Evolutionary conservation across 2,329 filamentous ascomycete species (phyloP).

Genomic region (Coniella lustricola): DNA sequence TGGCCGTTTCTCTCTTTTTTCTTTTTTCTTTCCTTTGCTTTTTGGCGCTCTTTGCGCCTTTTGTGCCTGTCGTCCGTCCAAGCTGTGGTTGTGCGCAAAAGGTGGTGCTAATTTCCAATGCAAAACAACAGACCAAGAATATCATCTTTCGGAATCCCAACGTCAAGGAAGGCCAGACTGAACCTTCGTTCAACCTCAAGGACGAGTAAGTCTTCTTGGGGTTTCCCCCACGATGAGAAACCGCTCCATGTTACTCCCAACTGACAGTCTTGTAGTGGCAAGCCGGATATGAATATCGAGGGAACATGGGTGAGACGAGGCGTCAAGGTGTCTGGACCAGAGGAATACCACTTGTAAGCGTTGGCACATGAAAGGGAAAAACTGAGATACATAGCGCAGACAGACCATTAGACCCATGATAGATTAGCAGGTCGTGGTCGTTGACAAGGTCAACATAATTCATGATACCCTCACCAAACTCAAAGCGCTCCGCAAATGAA

Average conservation of each 20-base stretch:
- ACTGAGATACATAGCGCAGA: not conserved
- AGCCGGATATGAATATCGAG: conserved; percentile 26
- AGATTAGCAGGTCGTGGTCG: too few relatives aligned
- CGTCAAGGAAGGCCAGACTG: conserved; percentile 20
- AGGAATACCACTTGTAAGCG: conserved; percentile 25
- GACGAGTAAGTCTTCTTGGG: conserved; percentile 29
- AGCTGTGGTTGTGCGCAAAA: too few relatives aligned
- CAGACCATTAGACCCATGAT: too few relatives aligned
- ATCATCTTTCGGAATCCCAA: conserved; percentile 27
- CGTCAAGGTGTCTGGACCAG: conserved; percentile 20
- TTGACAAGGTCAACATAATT: too few relatives aligned
- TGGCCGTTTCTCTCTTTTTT: not conserved
- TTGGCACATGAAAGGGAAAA: not conserved
- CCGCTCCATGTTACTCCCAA: not conserved
- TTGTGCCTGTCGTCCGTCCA: too few relatives aligned
- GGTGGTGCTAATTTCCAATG: too few relatives aligned
- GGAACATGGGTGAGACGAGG: conserved; percentile 24
- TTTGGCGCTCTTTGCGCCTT: too few relatives aligned
- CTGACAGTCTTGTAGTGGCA: conserved; percentile 19
- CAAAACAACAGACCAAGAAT: conserved; percentile 24
- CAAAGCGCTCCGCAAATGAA: too few relatives aligned
- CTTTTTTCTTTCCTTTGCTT: not conserved
- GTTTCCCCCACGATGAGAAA: too few relatives aligned
- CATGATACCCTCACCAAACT: too few relatives aligned
- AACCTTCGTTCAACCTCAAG: conserved; percentile 23